These are phyloP conservation scores for Ganoderma lucidum DNA, from an alignment of 1,284 basidiomycete genomes.

Conservation along the genomic window DNA sequence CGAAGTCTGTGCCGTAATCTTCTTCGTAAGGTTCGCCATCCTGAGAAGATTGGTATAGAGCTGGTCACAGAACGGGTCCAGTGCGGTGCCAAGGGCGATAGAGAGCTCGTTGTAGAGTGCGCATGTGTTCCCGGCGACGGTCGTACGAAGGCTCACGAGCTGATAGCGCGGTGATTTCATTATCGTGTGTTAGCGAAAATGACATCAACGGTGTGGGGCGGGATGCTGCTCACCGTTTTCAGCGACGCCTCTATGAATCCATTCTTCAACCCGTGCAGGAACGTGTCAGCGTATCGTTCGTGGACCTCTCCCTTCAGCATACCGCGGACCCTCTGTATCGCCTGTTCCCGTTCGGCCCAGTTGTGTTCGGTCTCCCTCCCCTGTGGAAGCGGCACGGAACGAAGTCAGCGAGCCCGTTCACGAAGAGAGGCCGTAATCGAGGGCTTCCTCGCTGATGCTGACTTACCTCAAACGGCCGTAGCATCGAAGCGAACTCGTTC, in stretches of 20 bases:
- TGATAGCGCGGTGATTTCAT: constrained; percentile 43
- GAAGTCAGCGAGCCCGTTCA: constrained; percentile 13
- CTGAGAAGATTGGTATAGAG: constrained; percentile 81
- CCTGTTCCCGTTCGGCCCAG: constrained; percentile 87
- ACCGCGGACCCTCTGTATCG: constrained; percentile 84
- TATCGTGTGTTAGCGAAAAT: constrained; percentile 22
- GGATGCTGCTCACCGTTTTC: constrained; percentile 74
- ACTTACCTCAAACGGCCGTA: constrained; percentile 81
- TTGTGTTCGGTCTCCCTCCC: constrained; percentile 98
- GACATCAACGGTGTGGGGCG: constrained; percentile 8
- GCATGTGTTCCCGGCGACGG: constrained; percentile 85
- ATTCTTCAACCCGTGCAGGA: constrained; percentile 78
- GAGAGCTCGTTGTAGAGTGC: constrained; percentile 84
- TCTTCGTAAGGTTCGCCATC: constrained; percentile 97
- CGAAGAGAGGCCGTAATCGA: constrained; percentile 13
- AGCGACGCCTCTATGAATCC: constrained; percentile 84
- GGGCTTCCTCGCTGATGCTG: constrained; percentile 2
- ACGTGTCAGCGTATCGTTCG: constrained; percentile 75
- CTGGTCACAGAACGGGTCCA: constrained; percentile 83
- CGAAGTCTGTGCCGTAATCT: constrained; percentile 88
- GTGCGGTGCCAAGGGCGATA: constrained; percentile 66
- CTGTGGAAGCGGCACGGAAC: constrained; percentile 47
- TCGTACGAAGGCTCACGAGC: constrained; percentile 92
- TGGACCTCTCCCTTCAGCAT: constrained; percentile 91
- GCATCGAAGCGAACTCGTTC: constrained; percentile 82